These are phyloP conservation scores for Goffeauzyma gilvescens DNA, from an alignment of 768 basidiomycete genomes.

Conservation along the genomic window DNA sequence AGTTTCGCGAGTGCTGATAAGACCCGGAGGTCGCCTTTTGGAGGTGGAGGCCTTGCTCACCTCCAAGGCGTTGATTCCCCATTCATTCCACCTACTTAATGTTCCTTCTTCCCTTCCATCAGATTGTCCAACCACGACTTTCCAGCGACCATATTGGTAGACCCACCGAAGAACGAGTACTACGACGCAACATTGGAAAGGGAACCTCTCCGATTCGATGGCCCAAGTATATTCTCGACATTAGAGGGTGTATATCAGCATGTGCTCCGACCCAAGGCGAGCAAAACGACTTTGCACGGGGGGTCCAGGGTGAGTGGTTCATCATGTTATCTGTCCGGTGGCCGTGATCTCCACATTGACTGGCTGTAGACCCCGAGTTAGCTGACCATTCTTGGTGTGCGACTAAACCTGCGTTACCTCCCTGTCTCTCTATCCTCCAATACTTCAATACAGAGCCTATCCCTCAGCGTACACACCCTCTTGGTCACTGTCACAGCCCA, in stretches of 20 bases:
- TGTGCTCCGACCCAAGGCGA: constrained; percentile 22
- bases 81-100: too few species aligned
- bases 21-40: constrained; percentile 30
- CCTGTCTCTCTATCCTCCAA: too few species aligned
- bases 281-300: constrained; percentile 26
- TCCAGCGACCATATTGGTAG: constrained; percentile 49
- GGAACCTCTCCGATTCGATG: constrained; percentile 41
- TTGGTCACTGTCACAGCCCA: too few species aligned
- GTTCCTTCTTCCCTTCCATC: neutral
- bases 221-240: constrained; percentile 45
- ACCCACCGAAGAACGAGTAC: constrained; percentile 61
- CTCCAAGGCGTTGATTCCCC: constrained; percentile 25
- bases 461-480: too few species aligned
- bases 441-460: too few species aligned
- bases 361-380: too few species aligned
- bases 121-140: constrained; percentile 27
- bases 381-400: too few species aligned
- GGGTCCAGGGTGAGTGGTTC: constrained; percentile 23
- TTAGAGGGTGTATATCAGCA: constrained; percentile 45
- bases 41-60: constrained; percentile 14
- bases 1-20: constrained; percentile 2
- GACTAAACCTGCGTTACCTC: too few species aligned
- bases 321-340: too few species aligned
- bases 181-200: constrained; percentile 50
- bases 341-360: too few species aligned